phyloP scores from a whole-genome alignment of 495 filamentous ascomycete genomes.

The Clohesyomyces aquaticus region DNA sequence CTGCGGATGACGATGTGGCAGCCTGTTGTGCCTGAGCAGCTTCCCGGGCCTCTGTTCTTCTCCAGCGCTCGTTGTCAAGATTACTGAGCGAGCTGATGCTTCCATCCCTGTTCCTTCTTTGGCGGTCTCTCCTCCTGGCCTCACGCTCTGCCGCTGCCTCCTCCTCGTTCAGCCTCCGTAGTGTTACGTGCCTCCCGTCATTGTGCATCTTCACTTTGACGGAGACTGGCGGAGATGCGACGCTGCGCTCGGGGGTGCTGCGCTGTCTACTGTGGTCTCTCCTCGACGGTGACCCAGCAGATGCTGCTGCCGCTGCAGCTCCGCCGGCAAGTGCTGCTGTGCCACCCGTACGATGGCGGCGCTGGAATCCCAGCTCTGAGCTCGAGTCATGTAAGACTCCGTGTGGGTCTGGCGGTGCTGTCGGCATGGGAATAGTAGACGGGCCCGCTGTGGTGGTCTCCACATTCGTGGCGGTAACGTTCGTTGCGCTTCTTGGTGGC shows the following conservation, averaged over 20 bases:
- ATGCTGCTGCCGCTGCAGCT: conserved; percentile 52
- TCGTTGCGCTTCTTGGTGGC: conserved; percentile 28
- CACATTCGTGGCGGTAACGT: conserved; percentile 44
- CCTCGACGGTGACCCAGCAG: conserved; percentile 42
- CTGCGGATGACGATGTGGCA: conserved; percentile 2
- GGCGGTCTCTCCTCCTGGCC: conserved; percentile 50
- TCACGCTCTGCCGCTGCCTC: conserved; percentile 71
- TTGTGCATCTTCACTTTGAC: conserved; percentile 81
- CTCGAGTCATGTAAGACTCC: conserved; percentile 64
- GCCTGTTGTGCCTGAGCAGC: conserved; percentile 32
- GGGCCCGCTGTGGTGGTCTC: conserved; percentile 43
- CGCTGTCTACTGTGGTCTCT: conserved; percentile 46
- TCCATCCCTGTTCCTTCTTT: conserved; percentile 31
- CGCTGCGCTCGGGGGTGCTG: conserved; percentile 47
- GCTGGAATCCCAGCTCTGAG: conserved; percentile 58
- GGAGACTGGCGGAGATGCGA: conserved; percentile 67
- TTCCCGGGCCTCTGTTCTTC: conserved; percentile 35
- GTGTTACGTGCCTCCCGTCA: conserved; percentile 78
- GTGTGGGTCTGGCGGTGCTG: conserved; percentile 56
- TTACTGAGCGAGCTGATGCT: conserved; percentile 42
- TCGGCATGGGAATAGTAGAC: conserved; percentile 50
- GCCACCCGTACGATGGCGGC: conserved; percentile 49
- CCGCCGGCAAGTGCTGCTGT: conserved; percentile 44
- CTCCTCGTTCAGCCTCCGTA: conserved; percentile 77
- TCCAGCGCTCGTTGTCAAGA: conserved; percentile 41